A percentile compares a stretch with the other conserved stretches of the same genome.
These are phyloP conservation scores for Lasiosphaeria ovina DNA, from an alignment of 495 filamentous ascomycete genomes.

Conservation along the genomic window DNA sequence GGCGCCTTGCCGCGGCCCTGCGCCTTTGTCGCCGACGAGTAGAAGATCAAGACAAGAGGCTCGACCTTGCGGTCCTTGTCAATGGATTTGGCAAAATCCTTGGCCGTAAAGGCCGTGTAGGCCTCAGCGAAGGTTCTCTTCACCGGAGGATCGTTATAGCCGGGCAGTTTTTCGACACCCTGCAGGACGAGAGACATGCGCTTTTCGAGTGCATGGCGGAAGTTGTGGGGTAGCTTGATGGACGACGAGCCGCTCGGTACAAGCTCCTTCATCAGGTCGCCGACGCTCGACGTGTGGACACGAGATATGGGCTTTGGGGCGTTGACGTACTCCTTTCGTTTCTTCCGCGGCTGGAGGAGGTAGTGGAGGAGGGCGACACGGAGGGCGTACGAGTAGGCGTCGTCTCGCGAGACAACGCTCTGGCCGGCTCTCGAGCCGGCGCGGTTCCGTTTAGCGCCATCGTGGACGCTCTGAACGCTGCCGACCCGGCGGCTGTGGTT, in stretches of 20 bases:
- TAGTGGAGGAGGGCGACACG: slow-evolving; percentile 91
- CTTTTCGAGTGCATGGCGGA: slow-evolving; percentile 72
- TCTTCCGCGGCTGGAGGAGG: slow-evolving; percentile 84
- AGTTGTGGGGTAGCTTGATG: slow-evolving; percentile 49
- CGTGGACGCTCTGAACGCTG: slow-evolving; percentile 32
- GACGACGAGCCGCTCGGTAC: slow-evolving; percentile 41
- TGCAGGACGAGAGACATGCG: slow-evolving; percentile 77
- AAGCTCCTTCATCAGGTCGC: slow-evolving; percentile 60
- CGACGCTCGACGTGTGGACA: slow-evolving; percentile 67
- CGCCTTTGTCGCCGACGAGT: slow-evolving; percentile 72
- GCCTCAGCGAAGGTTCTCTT: slow-evolving; percentile 94
- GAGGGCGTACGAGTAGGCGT: slow-evolving; percentile 87
- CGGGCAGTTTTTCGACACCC: slow-evolving; percentile 62
- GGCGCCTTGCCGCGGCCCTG: slow-evolving; percentile 74
- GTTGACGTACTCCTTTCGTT: slow-evolving; percentile 78
- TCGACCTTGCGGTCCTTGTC: slow-evolving; percentile 94
- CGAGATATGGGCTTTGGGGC: slow-evolving; percentile 59
- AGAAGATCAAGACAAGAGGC: slow-evolving; percentile 87
- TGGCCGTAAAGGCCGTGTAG: slow-evolving; percentile 63
- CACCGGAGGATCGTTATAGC: slow-evolving; percentile 81
- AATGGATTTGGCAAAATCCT: slow-evolving; percentile 79
- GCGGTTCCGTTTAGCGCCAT: slow-evolving; percentile 35
- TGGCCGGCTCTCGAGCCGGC: slow-evolving; percentile 38
- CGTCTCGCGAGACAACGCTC: slow-evolving; percentile 53
- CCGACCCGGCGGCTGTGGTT: slow-evolving; percentile 41